These are phyloP conservation scores for Globomyces pollinis-pini DNA, from an alignment of 192 early-diverging fungal genomes.

Conservation along the genomic window DNA sequence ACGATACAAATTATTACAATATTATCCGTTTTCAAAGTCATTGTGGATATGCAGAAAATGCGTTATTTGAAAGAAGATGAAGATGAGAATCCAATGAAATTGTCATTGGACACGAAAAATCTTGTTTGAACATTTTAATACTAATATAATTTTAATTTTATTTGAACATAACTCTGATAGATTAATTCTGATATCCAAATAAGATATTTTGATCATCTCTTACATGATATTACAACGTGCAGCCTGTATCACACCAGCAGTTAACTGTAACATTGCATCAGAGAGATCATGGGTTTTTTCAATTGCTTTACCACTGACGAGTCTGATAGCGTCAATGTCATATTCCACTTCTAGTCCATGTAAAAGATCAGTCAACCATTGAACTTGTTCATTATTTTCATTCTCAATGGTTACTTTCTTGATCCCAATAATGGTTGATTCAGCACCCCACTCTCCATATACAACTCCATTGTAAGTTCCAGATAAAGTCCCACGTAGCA, in stretches of 20 bases:
- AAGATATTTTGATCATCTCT: no score
- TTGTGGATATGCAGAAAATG: no score
- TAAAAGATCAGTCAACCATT: slow-evolving; percentile 5
- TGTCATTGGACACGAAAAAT: no score
- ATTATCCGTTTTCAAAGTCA: no score
- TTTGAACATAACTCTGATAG: no score
- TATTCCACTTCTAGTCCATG: slow-evolving; percentile 1
- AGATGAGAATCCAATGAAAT: no score
- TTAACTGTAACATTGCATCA: not conserved
- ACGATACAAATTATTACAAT: no score
- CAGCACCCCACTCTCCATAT: slow-evolving; percentile 11
- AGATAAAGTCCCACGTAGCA: slow-evolving; percentile 1
- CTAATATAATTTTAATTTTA: no score
- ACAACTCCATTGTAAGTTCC: slow-evolving; percentile 8
- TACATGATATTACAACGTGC: not conserved
- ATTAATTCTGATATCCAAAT: no score
- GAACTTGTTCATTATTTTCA: not conserved
- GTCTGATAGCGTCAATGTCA: slow-evolving; percentile 7
- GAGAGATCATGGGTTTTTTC: slow-evolving; percentile 3
- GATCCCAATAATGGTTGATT: slow-evolving; percentile 3
- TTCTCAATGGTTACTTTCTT: slow-evolving; percentile 1
- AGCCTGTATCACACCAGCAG: not conserved
- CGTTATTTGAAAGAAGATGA: no score
- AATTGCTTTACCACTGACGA: not conserved
- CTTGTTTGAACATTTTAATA: no score